Conservation (phyloP, 257 asterid genomes). For the Nicotiana benthamiana region DNA sequence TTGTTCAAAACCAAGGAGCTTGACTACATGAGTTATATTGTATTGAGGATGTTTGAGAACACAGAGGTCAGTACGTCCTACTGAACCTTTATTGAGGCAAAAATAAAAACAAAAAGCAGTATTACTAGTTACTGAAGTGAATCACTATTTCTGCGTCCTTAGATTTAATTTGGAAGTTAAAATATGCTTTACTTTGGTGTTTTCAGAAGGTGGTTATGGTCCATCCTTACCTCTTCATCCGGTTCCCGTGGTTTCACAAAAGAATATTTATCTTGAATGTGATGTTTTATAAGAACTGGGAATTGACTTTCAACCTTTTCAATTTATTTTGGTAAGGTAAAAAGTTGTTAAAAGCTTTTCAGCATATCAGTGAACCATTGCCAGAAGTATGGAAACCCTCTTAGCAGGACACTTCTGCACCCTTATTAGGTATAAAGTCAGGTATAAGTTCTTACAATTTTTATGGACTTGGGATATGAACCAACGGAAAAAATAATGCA, state of each 20-base stretch:
- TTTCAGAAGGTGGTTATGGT: neutral
- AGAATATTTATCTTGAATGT: neutral
- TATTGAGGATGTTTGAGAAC: constrained; percentile 82
- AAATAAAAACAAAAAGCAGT: neutral
- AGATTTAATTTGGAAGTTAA: neutral
- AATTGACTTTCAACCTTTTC: neutral
- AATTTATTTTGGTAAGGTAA: neutral
- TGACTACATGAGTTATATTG: constrained; percentile 95
- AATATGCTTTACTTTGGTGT: neutral
- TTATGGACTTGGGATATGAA: neutral
- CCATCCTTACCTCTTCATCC: neutral
- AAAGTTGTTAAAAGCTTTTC: neutral
- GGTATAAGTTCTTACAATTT: neutral
- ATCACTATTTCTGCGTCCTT: neutral
- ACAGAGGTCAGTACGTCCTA: constrained; percentile 51
- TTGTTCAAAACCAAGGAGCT: constrained; percentile 78
- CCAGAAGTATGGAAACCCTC: neutral
- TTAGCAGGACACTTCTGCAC: neutral
- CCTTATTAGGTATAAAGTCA: neutral
- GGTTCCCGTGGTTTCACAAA: neutral
- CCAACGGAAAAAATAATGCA: neutral
- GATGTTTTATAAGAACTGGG: neutral
- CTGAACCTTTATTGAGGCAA: neutral
- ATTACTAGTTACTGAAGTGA: neutral
- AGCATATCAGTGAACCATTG: neutral